These are phyloP conservation scores for Solanum chacoense DNA, from an alignment of 305 asterid genomes.

Conservation along the genomic window DNA sequence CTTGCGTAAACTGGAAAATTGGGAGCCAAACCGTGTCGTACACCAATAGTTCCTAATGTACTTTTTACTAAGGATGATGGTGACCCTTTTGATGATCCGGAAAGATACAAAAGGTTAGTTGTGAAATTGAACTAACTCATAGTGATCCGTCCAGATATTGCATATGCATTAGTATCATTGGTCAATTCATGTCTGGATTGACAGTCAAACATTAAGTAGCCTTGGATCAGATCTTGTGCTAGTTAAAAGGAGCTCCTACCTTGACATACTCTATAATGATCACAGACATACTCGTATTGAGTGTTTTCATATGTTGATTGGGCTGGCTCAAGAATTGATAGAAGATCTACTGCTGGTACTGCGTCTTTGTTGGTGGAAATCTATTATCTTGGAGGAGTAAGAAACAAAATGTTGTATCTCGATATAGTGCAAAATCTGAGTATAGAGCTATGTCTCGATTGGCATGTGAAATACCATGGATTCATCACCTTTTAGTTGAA, in stretches of 20 bases:
- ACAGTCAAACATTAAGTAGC: background rate
- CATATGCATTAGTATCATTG: background rate
- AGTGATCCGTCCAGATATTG: background rate
- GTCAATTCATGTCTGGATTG: background rate
- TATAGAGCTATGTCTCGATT: background rate
- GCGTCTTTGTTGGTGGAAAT: background rate
- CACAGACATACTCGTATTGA: background rate
- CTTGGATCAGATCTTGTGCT: background rate
- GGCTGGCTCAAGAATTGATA: background rate
- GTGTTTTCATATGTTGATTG: background rate
- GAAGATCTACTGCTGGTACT: background rate
- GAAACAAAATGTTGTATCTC: background rate
- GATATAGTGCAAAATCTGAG: background rate
- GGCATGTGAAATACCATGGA: background rate
- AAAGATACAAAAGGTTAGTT: background rate
- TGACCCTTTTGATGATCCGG: background rate
- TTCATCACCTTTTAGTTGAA: background rate
- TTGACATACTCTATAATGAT: background rate
- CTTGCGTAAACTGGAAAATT: background rate
- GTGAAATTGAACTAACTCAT: background rate
- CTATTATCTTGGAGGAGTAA: background rate
- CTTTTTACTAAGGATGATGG: background rate
- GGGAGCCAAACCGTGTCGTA: background rate
- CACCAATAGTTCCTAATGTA: background rate
- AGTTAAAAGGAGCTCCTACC: background rate